These are phyloP conservation scores for Graphiopsis chlorocephala DNA, from an alignment of 2,329 filamentous ascomycete species.

Conservation along the genomic window DNA sequence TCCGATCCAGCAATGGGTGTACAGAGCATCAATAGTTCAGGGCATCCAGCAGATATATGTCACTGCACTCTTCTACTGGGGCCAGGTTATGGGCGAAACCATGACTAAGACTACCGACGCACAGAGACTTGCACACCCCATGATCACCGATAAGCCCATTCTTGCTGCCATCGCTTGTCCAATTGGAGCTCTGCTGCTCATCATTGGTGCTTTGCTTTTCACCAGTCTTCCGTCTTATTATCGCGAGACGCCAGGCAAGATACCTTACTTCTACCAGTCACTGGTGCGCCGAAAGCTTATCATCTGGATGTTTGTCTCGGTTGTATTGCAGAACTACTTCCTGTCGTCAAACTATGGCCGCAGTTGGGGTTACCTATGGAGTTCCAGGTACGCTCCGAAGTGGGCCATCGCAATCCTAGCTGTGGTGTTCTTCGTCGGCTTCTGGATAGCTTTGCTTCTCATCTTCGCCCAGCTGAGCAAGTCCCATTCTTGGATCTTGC, in stretches of 20 bases:
- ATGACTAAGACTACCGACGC: conserved; percentile 37
- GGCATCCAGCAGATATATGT: conserved; percentile 65
- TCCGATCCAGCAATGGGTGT: conserved; percentile 61
- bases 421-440: conserved; percentile 49
- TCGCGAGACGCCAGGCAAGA: conserved; percentile 48
- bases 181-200: conserved; percentile 54
- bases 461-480: conserved; percentile 54
- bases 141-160: conserved; percentile 5
- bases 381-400: conserved; percentile 50
- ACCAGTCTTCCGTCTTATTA: conserved; percentile 55
- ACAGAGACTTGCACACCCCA: background rate
- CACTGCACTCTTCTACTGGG: conserved; percentile 66
- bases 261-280: conserved; percentile 63
- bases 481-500: conserved; percentile 62
- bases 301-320: conserved; percentile 63
- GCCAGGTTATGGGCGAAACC: conserved; percentile 47
- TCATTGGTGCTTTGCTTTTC: conserved; percentile 52
- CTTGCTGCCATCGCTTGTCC: conserved; percentile 53
- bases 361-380: conserved; percentile 63
- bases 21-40: conserved; percentile 62
- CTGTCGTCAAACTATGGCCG: conserved; percentile 62
- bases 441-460: conserved; percentile 54
- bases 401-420: conserved; percentile 58
- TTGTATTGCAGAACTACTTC: conserved; percentile 65
- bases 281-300: conserved; percentile 61